Percentiles rank a stretch among this genome's conserved stretches.
phyloP scores from a whole-genome alignment of 495 filamentous ascomycete species.

The Collariella sp. region DNA sequence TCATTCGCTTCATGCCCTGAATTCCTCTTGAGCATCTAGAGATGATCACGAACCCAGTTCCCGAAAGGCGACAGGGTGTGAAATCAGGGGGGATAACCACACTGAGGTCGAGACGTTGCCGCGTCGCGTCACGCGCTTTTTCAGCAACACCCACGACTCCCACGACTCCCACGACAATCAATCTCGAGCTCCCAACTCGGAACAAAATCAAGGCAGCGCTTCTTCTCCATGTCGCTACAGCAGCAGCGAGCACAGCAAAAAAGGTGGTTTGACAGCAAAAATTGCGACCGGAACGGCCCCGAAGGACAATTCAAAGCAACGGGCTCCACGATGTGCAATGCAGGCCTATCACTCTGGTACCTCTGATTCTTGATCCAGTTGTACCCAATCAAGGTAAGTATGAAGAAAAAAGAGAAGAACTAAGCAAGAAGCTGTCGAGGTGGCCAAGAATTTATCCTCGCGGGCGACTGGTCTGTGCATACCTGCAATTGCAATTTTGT shows the following conservation, averaged over 20 bases:
- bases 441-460: neutral
- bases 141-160: too few relatives aligned
- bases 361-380: constrained; percentile 16
- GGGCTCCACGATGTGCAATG: constrained; percentile 33
- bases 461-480: constrained; percentile 14
- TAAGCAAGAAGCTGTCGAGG: constrained; percentile 3
- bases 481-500: constrained; percentile 2
- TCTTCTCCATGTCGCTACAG: constrained; percentile 25
- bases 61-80: too few relatives aligned
- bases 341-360: constrained; percentile 23
- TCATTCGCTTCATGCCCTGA: too few relatives aligned
- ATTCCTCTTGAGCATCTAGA: too few relatives aligned
- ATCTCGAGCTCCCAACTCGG: neutral
- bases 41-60: too few relatives aligned
- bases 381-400: constrained; percentile 24
- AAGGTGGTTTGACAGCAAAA: constrained; percentile 24
- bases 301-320: constrained; percentile 30
- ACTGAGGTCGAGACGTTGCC: too few relatives aligned
- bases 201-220: neutral
- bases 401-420: constrained; percentile 22
- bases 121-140: too few relatives aligned
- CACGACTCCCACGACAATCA: too few relatives aligned
- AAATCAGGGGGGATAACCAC: too few relatives aligned
- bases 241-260: constrained; percentile 24
- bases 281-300: constrained; percentile 34